Evolutionary conservation across 1,284 basidiomycete genomes (phyloP).

Genomic region (Heimioporus punctisporus): DNA sequence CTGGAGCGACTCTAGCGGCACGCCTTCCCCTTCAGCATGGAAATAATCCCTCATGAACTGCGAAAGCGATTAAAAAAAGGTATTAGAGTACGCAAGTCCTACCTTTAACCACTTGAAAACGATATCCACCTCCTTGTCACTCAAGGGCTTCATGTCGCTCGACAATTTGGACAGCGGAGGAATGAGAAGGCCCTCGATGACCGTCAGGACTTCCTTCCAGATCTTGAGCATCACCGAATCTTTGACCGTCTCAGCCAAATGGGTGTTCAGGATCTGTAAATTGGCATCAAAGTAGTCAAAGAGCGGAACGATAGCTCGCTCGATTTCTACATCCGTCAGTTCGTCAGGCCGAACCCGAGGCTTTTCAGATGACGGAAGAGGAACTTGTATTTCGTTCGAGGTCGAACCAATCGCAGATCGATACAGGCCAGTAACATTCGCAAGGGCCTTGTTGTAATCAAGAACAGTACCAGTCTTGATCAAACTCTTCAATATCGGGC

Average conservation of each 20-base stretch:
- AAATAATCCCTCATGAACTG: constrained; percentile 96
- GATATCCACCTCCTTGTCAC: constrained; percentile 96
- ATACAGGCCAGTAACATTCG: constrained; percentile 82
- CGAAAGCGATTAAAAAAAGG: constrained; percentile 6
- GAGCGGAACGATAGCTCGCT: constrained; percentile 89
- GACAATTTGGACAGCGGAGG: constrained; percentile 91
- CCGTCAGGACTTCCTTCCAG: constrained; percentile 95
- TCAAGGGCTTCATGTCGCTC: constrained; percentile 90
- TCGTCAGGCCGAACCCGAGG: constrained; percentile 72
- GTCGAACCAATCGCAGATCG: constrained; percentile 68
- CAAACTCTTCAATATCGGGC: constrained; percentile 75
- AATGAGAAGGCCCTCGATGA: constrained; percentile 90
- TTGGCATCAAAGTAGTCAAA: constrained; percentile 99
- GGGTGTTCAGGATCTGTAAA: constrained; percentile 90
- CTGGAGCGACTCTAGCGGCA: constrained; percentile 89
- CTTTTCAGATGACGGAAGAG: constrained; percentile 72
- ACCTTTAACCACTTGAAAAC: constrained; percentile 99
- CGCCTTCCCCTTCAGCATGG: constrained; percentile 91
- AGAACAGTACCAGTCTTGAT: constrained; percentile 68
- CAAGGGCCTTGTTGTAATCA: constrained; percentile 85
- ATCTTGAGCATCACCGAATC: constrained; percentile 93
- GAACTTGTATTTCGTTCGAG: constrained; percentile 76
- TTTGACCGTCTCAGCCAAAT: constrained; percentile 84
- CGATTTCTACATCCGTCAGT: constrained; percentile 93
- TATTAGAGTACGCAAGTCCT: background rate